A percentile compares a stretch with the other conserved stretches of the same genome.
These are phyloP conservation scores for Beauveria caledonica DNA, from an alignment of 2,329 filamentous ascomycete genomes.

Conservation along the genomic window DNA sequence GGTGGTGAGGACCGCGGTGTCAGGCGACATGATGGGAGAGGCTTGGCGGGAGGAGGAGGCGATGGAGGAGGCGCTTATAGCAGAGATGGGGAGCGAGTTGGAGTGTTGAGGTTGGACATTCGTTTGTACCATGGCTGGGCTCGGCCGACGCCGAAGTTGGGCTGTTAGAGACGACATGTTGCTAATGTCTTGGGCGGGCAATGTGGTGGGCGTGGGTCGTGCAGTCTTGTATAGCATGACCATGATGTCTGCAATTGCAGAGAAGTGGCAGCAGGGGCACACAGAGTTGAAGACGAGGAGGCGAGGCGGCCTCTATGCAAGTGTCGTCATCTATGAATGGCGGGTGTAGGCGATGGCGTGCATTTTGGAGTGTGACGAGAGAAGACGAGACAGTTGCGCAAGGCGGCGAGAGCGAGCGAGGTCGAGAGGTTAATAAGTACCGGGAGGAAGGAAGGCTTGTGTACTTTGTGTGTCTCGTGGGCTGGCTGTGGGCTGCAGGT, in stretches of 20 bases:
- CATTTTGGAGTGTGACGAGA: constrained; percentile 10
- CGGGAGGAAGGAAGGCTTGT: not conserved
- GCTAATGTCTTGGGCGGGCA: constrained; percentile 20
- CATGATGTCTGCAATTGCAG: constrained; percentile 1
- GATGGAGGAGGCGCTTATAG: constrained; percentile 47
- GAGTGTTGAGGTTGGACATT: constrained; percentile 31
- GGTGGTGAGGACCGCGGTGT: constrained; percentile 43
- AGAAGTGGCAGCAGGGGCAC: not conserved
- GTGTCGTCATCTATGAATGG: constrained; percentile 11
- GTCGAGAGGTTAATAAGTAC: constrained; percentile 7
- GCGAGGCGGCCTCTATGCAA: constrained; percentile 6
- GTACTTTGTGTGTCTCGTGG: constrained; percentile 4
- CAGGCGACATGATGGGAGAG: constrained; percentile 51
- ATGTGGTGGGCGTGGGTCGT: constrained; percentile 14
- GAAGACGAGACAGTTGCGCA: constrained; percentile 1
- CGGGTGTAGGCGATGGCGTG: not conserved
- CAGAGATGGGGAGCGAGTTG: constrained; percentile 39
- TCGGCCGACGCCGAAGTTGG: constrained; percentile 33
- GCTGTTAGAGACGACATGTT: constrained; percentile 35
- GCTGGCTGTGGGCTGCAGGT: not conserved
- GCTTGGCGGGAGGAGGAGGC: constrained; percentile 46
- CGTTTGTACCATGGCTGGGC: constrained; percentile 42
- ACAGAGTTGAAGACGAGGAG: not conserved
- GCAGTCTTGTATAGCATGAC: constrained; percentile 10
- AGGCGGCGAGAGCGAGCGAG: constrained; percentile 1